Percentiles rank a stretch among this genome's conserved stretches.
phyloP scores from a whole-genome alignment of 345 rosid species.

The Nasturtium officinale region DNA sequence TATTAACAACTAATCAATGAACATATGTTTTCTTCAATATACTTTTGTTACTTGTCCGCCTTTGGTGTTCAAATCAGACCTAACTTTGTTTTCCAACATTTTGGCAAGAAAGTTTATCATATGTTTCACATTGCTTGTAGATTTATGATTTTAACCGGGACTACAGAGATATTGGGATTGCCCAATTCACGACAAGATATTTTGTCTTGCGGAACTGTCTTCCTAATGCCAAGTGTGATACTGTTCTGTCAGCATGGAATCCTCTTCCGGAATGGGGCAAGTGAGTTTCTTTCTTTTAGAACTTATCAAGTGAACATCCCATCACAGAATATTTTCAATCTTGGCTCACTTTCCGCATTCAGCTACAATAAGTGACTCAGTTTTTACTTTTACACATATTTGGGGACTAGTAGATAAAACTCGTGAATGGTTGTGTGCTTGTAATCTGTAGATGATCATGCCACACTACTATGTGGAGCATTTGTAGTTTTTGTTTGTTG shows the following conservation, averaged over 20 bases:
- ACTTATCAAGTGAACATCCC: not conserved
- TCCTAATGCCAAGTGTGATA: slow-evolving; percentile 81
- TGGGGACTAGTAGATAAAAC: slow-evolving; percentile 19
- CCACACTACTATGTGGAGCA: not conserved
- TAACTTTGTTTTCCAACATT: not conserved
- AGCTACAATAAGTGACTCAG: not conserved
- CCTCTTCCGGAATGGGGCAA: slow-evolving; percentile 98
- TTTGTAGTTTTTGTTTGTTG: not conserved
- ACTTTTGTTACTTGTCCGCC: slow-evolving; percentile 2
- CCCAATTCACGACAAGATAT: slow-evolving; percentile 82
- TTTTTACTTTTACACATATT: not conserved
- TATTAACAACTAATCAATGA: not conserved
- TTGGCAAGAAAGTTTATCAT: slow-evolving; percentile 21
- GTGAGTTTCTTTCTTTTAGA: slow-evolving; percentile 48
- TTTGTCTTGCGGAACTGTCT: slow-evolving; percentile 83
- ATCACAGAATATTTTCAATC: not conserved
- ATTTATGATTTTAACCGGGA: slow-evolving; percentile 96
- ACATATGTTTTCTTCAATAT: not conserved
- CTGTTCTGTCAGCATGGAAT: slow-evolving; percentile 94
- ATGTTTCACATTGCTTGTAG: slow-evolving; percentile 49
- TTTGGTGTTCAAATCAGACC: not conserved
- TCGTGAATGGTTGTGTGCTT: slow-evolving; percentile 3
- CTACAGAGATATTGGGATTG: slow-evolving; percentile 88
- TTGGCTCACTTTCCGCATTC: slow-evolving; percentile 8
- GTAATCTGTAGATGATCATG: not conserved